Evolutionary conservation across 176 grass and related monocot genomes (phyloP), one percentile per base, ranked within the genome.

Genomic region (Cocos nucifera): DNA sequence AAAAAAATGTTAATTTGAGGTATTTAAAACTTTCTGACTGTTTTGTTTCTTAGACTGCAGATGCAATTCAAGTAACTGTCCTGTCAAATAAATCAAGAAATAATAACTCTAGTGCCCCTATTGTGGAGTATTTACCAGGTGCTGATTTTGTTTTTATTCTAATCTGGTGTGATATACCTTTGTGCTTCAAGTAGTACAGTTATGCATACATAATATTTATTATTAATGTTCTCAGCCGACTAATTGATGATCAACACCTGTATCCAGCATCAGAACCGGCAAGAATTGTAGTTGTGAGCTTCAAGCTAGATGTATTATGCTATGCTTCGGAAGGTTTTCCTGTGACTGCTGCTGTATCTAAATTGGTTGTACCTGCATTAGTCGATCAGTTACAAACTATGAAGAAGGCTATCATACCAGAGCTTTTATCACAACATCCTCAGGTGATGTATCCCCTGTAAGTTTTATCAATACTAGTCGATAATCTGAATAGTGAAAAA

Each of bases 281-380:
- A 60, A 85, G 29, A 53, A 53, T 88, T 51, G 67, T 61, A 69
- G 68, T 71, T 30, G 66, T 80, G 65, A 78, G 51, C 62, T 74
- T 91, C 77, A 97, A 82, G 75, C 83, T 97, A 32, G 83, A 97
- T 75, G 64, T 91, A 79, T 66, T 97, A 21, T 97, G 92, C 72
- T 97, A 88, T 65, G 64, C 66, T 65, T 76, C 92, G 55, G 39
- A 78, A 70, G 72, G 80, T 69, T 75, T 70, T 78, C 72, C 84
- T 44, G 59, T 97, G 56, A 50, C 73, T 2, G 64, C 62, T 68
- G 61, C 81, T 80, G 57, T 97, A 21, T 87, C 83, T 69, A 78
- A 90, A 67, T 67, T 90, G 44, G 35, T 97, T 73, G 62, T 97
- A 63, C 87, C 92, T 39, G 92, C 87, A 70, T 80, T 88, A 69